Evolutionary conservation across 2,329 filamentous ascomycete genomes (phyloP), one percentile per base, ranked within the genome.

Genomic region (Spiromastix sp.): DNA sequence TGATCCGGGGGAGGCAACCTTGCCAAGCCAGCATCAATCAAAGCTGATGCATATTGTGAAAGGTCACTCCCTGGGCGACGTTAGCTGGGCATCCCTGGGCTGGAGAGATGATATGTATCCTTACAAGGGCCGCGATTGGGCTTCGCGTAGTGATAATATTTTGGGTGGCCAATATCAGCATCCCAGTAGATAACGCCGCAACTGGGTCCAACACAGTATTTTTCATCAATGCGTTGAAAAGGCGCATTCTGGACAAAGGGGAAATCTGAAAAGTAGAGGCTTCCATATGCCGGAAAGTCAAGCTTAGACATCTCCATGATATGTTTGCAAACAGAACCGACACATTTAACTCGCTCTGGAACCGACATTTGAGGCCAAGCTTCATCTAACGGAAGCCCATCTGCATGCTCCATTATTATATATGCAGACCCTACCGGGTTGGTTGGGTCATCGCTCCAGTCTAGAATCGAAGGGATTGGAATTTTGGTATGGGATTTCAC

Each of bases 401-500:
- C 9, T 8, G 47, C 51, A 39, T 59, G 50, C 32, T 58, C 49
- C 52, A 58, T 59, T 13, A 61, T 60, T 11, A 60, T 59, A 36
- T 60, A 60, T 40, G 60, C 54, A 16, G 41, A 49, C 13, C 55
- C 53, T 25, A 59, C 48, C 4, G 42, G 7, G 36, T 53, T 56
- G 2, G 36, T 45, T 13, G 45, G 34, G 39, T 63, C 48, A 34
- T 59, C 45, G 43, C 46, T 59, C 60, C 60, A 67, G 41, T 59
- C 60, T 4, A 64, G 46, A 18, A 66, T 53, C 37, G 42, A 50
- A 8, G 61, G 63, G 28, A 65, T 55, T 13, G 62, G 62, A 19
- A 67, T 53, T 3, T 30, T 50, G 4, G 60, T 66, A 13, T 57
- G 48, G 0, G 41, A 26, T 49, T 55, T 50, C 37, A 60, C 56